Evolutionary conservation across 257 asterid genomes (phyloP).

Genomic region (Solanum chmielewskii): DNA sequence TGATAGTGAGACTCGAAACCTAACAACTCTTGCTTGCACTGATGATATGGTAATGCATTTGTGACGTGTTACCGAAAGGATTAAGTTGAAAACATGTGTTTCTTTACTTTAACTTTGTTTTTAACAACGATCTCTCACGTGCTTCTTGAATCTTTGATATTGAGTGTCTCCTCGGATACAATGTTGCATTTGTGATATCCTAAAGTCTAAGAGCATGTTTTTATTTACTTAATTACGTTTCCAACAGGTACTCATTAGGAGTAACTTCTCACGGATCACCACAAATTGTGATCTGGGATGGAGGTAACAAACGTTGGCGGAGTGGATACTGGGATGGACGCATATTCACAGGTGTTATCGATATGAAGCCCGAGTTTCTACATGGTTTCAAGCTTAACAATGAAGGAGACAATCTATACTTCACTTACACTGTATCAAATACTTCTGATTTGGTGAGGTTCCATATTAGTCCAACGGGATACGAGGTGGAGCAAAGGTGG

Average conservation of each 20-base stretch:
- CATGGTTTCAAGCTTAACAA: slow-evolving; percentile 38
- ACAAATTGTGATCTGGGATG: slow-evolving; percentile 72
- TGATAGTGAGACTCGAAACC: neutral
- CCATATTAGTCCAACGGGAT: slow-evolving; percentile 32
- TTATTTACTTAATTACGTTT: neutral
- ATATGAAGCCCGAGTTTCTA: slow-evolving; percentile 12
- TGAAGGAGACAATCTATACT: slow-evolving; percentile 10
- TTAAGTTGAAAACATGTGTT: neutral
- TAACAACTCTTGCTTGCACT: neutral
- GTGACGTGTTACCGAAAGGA: neutral
- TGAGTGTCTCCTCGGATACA: neutral
- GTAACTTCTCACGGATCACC: slow-evolving; percentile 53
- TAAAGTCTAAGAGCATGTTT: neutral
- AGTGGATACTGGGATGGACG: slow-evolving; percentile 62
- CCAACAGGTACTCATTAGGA: slow-evolving; percentile 31
- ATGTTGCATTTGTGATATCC: neutral
- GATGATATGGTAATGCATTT: neutral
- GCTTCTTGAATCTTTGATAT: neutral
- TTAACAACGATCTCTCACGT: neutral
- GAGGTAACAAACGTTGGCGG: slow-evolving; percentile 48
- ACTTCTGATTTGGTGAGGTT: slow-evolving; percentile 25
- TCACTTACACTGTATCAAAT: slow-evolving; percentile 25
- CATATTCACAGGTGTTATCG: slow-evolving; percentile 37
- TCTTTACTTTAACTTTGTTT: neutral
- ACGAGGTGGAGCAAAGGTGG: slow-evolving; percentile 41